A percentile compares a stretch with the other conserved stretches of the same genome.
Conservation (phyloP, 192 early-diverging fungal genomes). For the Entomortierella chlamydospora region DNA sequence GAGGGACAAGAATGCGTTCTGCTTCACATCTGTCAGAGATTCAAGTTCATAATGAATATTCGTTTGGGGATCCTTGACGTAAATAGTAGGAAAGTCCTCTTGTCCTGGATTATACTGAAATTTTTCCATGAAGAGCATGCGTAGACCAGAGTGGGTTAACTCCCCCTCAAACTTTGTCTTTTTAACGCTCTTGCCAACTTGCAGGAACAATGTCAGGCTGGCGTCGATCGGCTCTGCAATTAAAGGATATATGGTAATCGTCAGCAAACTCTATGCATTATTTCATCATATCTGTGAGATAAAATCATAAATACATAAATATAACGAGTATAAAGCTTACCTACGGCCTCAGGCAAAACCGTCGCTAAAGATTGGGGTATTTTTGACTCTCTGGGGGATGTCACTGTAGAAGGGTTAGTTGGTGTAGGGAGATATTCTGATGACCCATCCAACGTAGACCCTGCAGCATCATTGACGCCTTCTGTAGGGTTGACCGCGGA, state of each 20-base stretch:
- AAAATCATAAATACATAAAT: no score
- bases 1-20: constrained; percentile 65
- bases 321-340: no score
- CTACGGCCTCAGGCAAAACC: no score
- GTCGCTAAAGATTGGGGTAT: no score
- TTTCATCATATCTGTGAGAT: neutral
- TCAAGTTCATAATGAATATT: constrained; percentile 76
- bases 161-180: constrained; percentile 65
- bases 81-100: constrained; percentile 74
- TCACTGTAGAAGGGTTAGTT: neutral
- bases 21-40: constrained; percentile 68
- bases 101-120: constrained; percentile 72
- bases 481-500: neutral
- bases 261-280: neutral
- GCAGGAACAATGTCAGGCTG: constrained; percentile 65
- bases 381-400: neutral
- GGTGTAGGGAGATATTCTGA: neutral
- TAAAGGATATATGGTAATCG: neutral
- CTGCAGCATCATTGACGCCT: no score
- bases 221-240: constrained; percentile 18
- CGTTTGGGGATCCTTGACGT: constrained; percentile 67
- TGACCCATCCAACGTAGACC: neutral
- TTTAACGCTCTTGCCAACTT: constrained; percentile 73
- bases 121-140: constrained; percentile 81
- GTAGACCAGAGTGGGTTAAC: constrained; percentile 66